Evolutionary conservation across 495 filamentous ascomycete genomes (phyloP).

Genomic region (Letharia lupina): DNA sequence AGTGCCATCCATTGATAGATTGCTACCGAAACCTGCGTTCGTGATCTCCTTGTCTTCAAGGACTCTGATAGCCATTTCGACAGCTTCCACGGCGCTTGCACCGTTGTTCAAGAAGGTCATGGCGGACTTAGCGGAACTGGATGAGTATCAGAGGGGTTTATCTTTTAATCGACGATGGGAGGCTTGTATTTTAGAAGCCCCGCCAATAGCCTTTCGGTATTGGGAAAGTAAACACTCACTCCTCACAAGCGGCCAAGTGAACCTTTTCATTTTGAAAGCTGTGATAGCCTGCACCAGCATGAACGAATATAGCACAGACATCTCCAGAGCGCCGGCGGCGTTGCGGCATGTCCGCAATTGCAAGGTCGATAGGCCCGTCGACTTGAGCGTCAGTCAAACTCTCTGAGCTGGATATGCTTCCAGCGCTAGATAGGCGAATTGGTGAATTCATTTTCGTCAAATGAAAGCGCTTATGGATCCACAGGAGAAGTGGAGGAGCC

Average conservation of each 20-base stretch:
- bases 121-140: slow-evolving; percentile 68
- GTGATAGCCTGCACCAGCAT: slow-evolving; percentile 95
- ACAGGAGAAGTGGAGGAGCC: slow-evolving; percentile 14
- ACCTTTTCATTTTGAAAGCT: slow-evolving; percentile 70
- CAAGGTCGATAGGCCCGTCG: slow-evolving; percentile 19
- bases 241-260: slow-evolving; percentile 76
- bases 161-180: not conserved
- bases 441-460: slow-evolving; percentile 1
- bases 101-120: slow-evolving; percentile 74
- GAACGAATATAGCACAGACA: slow-evolving; percentile 74
- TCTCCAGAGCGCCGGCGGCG: slow-evolving; percentile 34
- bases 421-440: not conserved
- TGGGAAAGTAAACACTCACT: slow-evolving; percentile 50
- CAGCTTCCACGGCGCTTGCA: slow-evolving; percentile 77
- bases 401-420: not conserved
- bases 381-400: slow-evolving; percentile 12
- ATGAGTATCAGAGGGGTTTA: slow-evolving; percentile 11
- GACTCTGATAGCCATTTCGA: slow-evolving; percentile 77
- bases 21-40: slow-evolving; percentile 93
- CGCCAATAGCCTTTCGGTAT: not conserved
- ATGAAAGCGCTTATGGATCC: slow-evolving; percentile 11
- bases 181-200: not conserved
- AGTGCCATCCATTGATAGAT: slow-evolving; percentile 77
- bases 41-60: slow-evolving; percentile 93
- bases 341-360: slow-evolving; percentile 8